A percentile compares a stretch with the other conserved stretches of the same genome.
Evolutionary conservation across 139 green algal genomes (phyloP).

Genomic region (Chlamydomonas sphaeroides): DNA sequence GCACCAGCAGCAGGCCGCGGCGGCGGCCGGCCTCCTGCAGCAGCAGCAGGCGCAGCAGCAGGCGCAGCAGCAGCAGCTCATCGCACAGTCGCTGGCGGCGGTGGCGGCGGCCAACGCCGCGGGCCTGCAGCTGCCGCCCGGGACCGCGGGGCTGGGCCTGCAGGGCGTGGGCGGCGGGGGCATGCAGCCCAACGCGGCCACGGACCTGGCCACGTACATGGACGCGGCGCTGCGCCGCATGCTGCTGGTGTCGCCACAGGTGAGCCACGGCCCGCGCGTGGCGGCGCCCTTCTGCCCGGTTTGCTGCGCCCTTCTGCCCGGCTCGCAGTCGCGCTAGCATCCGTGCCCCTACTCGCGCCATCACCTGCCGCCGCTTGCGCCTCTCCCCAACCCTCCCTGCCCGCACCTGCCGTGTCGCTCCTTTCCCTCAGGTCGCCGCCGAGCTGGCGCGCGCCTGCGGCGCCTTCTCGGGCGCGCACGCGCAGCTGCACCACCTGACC

Average conservation of each 20-base stretch:
- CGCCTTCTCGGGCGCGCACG: slow-evolving; percentile 26
- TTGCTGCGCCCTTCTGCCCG: too few species aligned
- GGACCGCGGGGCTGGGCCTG: background rate
- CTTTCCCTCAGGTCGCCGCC: too few species aligned
- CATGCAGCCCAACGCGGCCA: too few species aligned
- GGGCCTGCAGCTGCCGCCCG: slow-evolving; percentile 14
- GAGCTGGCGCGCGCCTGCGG: slow-evolving; percentile 31
- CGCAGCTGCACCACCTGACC: slow-evolving; percentile 38
- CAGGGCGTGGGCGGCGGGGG: background rate
- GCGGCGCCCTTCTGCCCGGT: too few species aligned
- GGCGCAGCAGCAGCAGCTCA: slow-evolving; percentile 21
- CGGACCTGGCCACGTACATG: slow-evolving; percentile 13
- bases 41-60: slow-evolving; percentile 19
- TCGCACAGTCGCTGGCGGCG: slow-evolving; percentile 12
- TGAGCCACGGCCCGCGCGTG: too few species aligned
- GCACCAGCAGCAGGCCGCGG: slow-evolving; percentile 9
- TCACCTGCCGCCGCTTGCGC: too few species aligned
- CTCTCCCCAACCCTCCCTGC: too few species aligned
- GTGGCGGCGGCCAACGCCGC: slow-evolving; percentile 31
- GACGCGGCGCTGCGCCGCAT: slow-evolving; percentile 23
- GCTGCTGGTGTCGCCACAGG: slow-evolving; percentile 27
- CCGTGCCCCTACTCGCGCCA: too few species aligned
- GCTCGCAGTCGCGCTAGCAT: too few species aligned
- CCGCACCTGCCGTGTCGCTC: too few species aligned
- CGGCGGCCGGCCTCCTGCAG: background rate